Evolutionary conservation across 139 green algal species (phyloP), one percentile per base, ranked within the genome.

Genomic region (Chlamydomonas incerta): DNA sequence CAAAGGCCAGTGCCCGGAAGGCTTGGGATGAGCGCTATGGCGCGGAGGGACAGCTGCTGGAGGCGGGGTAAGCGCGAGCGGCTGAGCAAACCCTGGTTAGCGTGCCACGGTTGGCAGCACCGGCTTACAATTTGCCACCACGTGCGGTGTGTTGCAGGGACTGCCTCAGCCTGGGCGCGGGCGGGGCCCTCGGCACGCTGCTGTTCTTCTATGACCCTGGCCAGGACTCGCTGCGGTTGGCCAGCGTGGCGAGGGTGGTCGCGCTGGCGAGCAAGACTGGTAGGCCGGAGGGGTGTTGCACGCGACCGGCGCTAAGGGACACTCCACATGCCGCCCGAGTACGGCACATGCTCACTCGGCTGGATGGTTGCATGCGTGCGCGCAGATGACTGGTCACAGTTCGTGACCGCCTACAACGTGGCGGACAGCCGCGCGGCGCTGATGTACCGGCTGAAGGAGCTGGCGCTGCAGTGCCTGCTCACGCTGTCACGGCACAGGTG

Each of bases 391-490:
- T 85, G 75, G 3, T 23, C 47, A 1, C 50, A 47, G 5, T 57
- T 76, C 21, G 31, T 67, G 20, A 34, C 79, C 8, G 52, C 79
- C 9, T 85, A 85, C 66, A 85, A 75, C 65, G 26, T 23, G 31
- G 4, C 46, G 21, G 79, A 75, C 28, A 37, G 15, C 24, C 50
- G 65, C 47, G 47, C 79, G 1, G 33, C 33, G 35, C 31, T 85
- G 31, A 66, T 76, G 50, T 85, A 69, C 65, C 65, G 68, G 21
- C 65, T 85, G 31, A 85, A 85, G 79, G 66, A 47, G 28, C 79
- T 85, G 31, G 79, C 65, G 47, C 79, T 69, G 47, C 79, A 75
- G 34, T 75, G 65, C 63, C 21, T 85, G 31, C 20, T 68, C 8
- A 85, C 79, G 14, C 46, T 85, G 6, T 68, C 47, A 0, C 6